These are phyloP conservation scores for Rhypophila decipiens DNA, from an alignment of 495 filamentous ascomycete species.

Conservation along the genomic window DNA sequence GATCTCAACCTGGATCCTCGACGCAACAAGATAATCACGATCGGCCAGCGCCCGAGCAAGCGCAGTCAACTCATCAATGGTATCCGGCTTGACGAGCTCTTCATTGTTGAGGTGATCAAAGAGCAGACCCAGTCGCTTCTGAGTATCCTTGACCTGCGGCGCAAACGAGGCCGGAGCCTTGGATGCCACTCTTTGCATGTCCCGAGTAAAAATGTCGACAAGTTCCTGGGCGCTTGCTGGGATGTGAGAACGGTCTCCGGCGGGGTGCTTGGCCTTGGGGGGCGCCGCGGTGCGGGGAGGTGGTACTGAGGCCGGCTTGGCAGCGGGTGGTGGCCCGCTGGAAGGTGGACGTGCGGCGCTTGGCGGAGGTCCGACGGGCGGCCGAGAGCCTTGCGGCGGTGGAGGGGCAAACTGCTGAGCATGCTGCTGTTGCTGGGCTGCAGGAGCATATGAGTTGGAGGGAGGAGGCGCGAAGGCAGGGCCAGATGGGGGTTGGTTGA, in stretches of 20 bases:
- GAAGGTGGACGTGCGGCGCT: constrained; percentile 45
- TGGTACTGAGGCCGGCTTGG: constrained; percentile 19
- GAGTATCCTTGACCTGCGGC: constrained; percentile 82
- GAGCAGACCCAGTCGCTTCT: constrained; percentile 81
- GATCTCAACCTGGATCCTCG: constrained; percentile 71
- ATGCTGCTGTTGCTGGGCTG: constrained; percentile 23
- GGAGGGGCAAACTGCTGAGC: constrained; percentile 29
- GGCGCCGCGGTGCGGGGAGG: constrained; percentile 43
- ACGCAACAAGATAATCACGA: constrained; percentile 71
- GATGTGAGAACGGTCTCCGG: constrained; percentile 88
- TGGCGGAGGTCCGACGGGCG: constrained; percentile 33
- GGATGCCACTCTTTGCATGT: constrained; percentile 81
- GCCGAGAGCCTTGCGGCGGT: constrained; percentile 22
- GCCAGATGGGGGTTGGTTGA: constrained; percentile 28
- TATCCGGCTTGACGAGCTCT: constrained; percentile 77
- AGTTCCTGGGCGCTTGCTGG: constrained; percentile 66
- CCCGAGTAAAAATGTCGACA: constrained; percentile 70
- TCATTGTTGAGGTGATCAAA: constrained; percentile 97
- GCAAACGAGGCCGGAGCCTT: constrained; percentile 77
- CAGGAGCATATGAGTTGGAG: constrained; percentile 57
- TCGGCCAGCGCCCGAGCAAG: constrained; percentile 60
- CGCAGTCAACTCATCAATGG: constrained; percentile 56
- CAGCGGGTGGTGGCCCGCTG: constrained; percentile 30
- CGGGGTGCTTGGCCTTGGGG: constrained; percentile 59
- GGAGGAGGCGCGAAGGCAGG: constrained; percentile 31